These are phyloP conservation scores for Cladosporium sp. DNA, from an alignment of 2,329 filamentous ascomycete genomes.

Conservation along the genomic window DNA sequence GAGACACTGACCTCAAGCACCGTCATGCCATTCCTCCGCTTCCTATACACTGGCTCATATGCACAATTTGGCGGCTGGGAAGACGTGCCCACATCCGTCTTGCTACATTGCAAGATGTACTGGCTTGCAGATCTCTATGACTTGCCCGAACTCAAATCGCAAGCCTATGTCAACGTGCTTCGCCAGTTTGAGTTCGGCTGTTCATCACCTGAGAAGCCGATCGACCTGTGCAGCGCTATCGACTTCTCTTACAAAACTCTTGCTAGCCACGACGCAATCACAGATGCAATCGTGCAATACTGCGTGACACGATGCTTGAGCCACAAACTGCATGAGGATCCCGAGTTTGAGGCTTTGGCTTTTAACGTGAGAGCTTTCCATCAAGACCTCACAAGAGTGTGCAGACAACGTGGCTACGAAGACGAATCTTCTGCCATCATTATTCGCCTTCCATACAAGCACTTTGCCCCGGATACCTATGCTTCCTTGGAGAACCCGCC, in stretches of 20 bases:
- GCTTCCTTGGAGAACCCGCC: conserved; percentile 26
- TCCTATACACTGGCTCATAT: conserved; percentile 45
- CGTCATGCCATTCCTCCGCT: conserved; percentile 42
- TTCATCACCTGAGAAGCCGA: conserved; percentile 39
- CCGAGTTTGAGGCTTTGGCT: conserved; percentile 40
- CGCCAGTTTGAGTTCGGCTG: conserved; percentile 42
- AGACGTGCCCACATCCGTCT: conserved; percentile 37
- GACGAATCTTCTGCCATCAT: conserved; percentile 39
- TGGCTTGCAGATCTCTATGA: conserved; percentile 45
- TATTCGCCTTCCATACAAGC: conserved; percentile 34
- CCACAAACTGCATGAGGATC: conserved; percentile 39
- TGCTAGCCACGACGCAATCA: conserved; percentile 31
- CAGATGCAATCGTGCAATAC: conserved; percentile 46
- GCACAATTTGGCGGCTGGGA: conserved; percentile 30
- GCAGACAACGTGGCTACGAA: conserved; percentile 40
- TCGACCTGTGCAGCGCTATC: conserved; percentile 43
- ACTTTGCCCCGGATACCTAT: conserved; percentile 27
- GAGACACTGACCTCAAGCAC: conserved; percentile 38
- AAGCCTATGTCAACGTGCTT: conserved; percentile 43
- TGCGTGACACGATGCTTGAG: conserved; percentile 42
- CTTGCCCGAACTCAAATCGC: conserved; percentile 40
- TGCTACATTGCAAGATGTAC: conserved; percentile 44
- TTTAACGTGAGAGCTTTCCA: conserved; percentile 42
- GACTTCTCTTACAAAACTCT: conserved; percentile 35
- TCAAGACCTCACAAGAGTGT: conserved; percentile 42